Evolutionary conservation across 2,329 filamentous ascomycete genomes (phyloP).

Genomic region (Dactylellina leptospora): DNA sequence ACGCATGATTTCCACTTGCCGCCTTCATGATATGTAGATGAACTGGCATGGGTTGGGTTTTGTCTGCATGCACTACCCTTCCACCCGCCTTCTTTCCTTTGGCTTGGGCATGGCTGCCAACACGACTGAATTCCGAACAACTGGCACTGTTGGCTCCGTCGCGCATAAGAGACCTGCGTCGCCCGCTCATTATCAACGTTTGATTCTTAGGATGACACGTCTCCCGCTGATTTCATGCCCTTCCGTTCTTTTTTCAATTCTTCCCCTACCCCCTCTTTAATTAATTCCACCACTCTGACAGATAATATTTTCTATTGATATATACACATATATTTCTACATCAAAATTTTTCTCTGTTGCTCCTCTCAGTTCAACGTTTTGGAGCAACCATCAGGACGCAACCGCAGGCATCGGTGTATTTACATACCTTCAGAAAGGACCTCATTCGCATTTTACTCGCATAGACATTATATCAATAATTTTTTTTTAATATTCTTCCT

Average conservation of each 20-base stretch:
- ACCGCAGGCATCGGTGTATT: too few relatives aligned
- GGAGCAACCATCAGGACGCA: too few relatives aligned
- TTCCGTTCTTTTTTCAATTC: conserved; percentile 32
- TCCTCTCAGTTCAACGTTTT: too few relatives aligned
- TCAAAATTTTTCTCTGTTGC: too few relatives aligned
- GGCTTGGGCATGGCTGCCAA: conserved; percentile 7
- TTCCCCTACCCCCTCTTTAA: conserved; percentile 11
- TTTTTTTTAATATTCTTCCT: conserved; percentile 14
- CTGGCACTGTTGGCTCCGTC: conserved; percentile 30
- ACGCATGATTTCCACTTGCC: conserved; percentile 45
- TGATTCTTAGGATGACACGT: conserved; percentile 38
- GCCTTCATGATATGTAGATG: conserved; percentile 20
- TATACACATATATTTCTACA: background rate
- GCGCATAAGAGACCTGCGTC: conserved; percentile 49
- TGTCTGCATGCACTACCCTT: too few relatives aligned
- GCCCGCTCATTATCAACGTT: conserved; percentile 41
- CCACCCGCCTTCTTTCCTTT: background rate
- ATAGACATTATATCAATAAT: background rate
- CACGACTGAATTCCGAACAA: conserved; percentile 18
- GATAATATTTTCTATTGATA: too few relatives aligned
- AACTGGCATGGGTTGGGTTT: conserved; percentile 10
- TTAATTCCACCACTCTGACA: background rate
- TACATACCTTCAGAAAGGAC: background rate
- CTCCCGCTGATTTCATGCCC: conserved; percentile 25
- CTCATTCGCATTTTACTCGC: background rate